Base-by-base conservation (phyloP, 1,284 basidiomycete species). In the Erythrobasidium hasegawianum region DNA sequence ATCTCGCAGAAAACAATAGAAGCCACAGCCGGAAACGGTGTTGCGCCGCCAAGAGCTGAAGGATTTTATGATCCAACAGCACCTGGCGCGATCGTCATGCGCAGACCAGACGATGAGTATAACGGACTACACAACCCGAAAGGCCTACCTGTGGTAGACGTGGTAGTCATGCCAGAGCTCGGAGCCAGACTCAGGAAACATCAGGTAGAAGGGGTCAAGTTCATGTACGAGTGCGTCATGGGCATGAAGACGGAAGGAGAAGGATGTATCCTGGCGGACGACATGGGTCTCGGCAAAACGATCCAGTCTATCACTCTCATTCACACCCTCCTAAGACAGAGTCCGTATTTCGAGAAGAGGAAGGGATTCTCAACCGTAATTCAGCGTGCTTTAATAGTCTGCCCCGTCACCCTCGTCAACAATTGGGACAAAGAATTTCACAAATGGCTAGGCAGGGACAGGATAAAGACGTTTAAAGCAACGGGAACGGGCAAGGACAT, bases 351-450 rank as follows among this genome's bases (percentile, higher is more conserved):
- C n/a, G 4, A 33, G 38, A n/a, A 39, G 33, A 29, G 41, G 10
- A 40, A 11, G 40, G 18, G 45, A 26, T 58, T 38, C 75, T 59
- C 43, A 47, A 81, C 85, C 5, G 81, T 82, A 2, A 81, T 80
- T 4, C 65, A 80, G 74, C 33, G 92, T 75, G 89, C 85, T 4
- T 80, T 97, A 54, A 88, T 99, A 64, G 96, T 95, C 26, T 97
- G 95, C 75, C 96, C 96, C 0, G 92, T 97, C 8, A 88, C 93
- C 2, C 81, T 99, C 29, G 83, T 95, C 67, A 89, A 86, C 86
- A 98, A 98, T 75, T 99, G 96, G 96, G 88, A 86, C 75, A 86
- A 86, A 57, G 96, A 99, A 78, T 94, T 99, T 74, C 82, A 87
- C 72, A 97, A 97, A 79, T 98, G 96, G 85, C 81, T 94, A 29